Conservation (phyloP, 305 asterid genomes). For the Lippia alba region DNA sequence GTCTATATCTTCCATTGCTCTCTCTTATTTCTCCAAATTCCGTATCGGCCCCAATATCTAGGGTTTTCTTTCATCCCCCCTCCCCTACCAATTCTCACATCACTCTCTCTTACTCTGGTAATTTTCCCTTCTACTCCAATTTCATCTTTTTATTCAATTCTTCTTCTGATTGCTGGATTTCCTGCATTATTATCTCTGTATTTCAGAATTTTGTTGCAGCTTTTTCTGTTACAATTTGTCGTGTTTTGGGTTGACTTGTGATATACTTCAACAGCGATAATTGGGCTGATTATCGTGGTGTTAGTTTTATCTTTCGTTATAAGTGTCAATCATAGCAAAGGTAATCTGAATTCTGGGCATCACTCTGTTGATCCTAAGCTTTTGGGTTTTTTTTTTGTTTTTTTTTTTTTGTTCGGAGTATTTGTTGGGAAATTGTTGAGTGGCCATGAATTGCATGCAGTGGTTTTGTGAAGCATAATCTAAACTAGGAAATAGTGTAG, state of each 20-base stretch:
- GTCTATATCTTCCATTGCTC: constrained; percentile 36
- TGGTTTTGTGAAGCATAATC: background rate
- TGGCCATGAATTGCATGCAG: constrained; percentile 12
- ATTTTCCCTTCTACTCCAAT: constrained; percentile 28
- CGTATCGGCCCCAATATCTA: constrained; percentile 57
- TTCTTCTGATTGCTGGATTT: constrained; percentile 1
- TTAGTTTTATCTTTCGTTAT: constrained; percentile 7
- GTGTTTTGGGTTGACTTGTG: constrained; percentile 22
- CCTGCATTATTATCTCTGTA: constrained; percentile 22
- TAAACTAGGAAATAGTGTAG: too few relatives aligned
- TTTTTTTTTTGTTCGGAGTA: background rate
- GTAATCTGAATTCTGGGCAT: constrained; percentile 21
- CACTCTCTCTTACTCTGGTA: constrained; percentile 44
- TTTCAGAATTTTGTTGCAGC: constrained; percentile 1
- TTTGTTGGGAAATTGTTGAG: background rate
- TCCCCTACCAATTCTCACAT: constrained; percentile 24
- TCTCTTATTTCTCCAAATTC: constrained; percentile 47
- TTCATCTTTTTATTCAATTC: constrained; percentile 4
- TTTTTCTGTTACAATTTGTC: constrained; percentile 11
- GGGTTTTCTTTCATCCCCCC: constrained; percentile 55
- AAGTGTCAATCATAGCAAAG: constrained; percentile 20
- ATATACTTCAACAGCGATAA: constrained; percentile 1
- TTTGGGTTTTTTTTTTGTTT: background rate
- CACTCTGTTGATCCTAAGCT: background rate
- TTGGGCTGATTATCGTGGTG: constrained; percentile 4